Base-by-base conservation (phyloP, 495 filamentous ascomycete species). In the Eremomyces bilateralis region DNA sequence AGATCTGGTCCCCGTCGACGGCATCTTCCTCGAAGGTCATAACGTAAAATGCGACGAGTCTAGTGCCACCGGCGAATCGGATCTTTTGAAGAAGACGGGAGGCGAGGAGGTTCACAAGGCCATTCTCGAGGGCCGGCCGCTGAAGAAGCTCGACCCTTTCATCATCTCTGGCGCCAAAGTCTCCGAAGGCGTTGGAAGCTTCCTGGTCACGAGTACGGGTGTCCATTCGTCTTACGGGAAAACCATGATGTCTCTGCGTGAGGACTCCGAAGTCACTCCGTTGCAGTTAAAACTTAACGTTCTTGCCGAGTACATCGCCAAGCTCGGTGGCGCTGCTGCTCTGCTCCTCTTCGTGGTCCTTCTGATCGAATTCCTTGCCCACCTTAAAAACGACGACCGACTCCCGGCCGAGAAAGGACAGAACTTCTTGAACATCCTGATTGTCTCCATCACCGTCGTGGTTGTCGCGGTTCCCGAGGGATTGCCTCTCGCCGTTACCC, bases 391-490 rank as follows among this genome's bases (percentile, higher is more conserved):
- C 15, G 69, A 72, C 38, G 35, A 52, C 4, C 21, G 38, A 4
- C 57, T 66, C 5, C 65, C 81, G 1, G 65, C 75, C 2, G 54
- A 71, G 36, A 94, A 95, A 53, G 84, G 80, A 2, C 81, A 85
- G 47, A 54, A 71, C 33, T 95, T 95, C 56, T 63, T 95, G 38
- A 66, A 77, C 36, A 91, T 94, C 42, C 85, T 95, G 47, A 93
- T 95, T 41, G 80, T 91, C 19, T 78, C 85, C 16, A 80, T 95
- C 37, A 95, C 84, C 4, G 76, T 95, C 38, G 78, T 95, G 37
- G 85, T 94, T 13, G 85, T 95, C 16, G 85, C 85, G 20, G 82
- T 95, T 10, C 85, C 85, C 2, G 85, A 95, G 58, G 85, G 85
- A 15, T 57, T 95, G 30, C 85, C 85, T 12, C 62, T 95, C 24